Evolutionary conservation across 2,329 filamentous ascomycete species (phyloP), one percentile per base, ranked within the genome.

Genomic region (Laburnicola sp.): DNA sequence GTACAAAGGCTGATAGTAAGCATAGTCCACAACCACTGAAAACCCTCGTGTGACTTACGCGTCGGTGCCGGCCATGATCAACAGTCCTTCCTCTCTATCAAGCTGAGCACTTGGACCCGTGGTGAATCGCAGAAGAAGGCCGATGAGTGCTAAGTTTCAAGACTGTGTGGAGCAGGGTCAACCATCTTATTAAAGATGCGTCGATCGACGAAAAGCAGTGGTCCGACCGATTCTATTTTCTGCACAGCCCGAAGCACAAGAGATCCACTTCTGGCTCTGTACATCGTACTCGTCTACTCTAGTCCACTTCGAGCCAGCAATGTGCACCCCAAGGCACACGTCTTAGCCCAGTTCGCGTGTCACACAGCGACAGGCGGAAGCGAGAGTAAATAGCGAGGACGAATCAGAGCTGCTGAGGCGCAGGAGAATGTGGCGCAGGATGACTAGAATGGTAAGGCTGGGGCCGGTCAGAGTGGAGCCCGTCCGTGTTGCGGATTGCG

Each of bases 401-500:
- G 27, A 48, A 48, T 39, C 21, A 38, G 7, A 11, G 28, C 10
- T 21, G 9, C 2, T 40, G 45, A 40, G 45, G 45, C 36, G 27
- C 27, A 36, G 36, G 4, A 16, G 8, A 4, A 3, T 22, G 36
- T 48, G 45, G 45, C 45, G 45, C 45, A 48, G 23, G 34, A 22
- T 9, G 10, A 16, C 37, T 34, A 9, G 3, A 34, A 31, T 21
- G 16, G 36, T 8, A 32, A 26, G 10, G 45, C 23, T 31, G 6
- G 21, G 30, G 21, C 36, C 36, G 36, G 36, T 34, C 45, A 41
- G 36, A 10, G 37, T 48, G 37, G 45, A 35, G 16, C 30, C 32
- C 27, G 27, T n/a, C 37, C 45, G 45, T 41, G 45, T 48, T 41
- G 45, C 36, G 45, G 26, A 40, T 41, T 26, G 36, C 21, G 25